Percentiles rank a stretch among this genome's conserved stretches.
phyloP scores from a whole-genome alignment of 352 stramenopile species.

The Saprolegnia parasitica region DNA sequence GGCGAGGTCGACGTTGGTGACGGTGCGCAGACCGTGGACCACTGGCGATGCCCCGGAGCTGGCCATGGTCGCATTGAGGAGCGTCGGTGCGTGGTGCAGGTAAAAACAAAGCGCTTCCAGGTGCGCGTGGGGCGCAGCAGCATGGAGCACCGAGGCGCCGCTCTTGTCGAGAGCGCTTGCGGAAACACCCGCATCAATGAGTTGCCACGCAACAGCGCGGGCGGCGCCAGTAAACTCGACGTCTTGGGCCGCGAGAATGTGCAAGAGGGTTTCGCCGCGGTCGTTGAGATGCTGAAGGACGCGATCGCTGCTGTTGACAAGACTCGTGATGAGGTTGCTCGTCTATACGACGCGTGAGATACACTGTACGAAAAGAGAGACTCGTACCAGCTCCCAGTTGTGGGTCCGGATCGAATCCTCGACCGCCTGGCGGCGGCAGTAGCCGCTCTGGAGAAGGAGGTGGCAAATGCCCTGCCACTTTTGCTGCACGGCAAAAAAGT shows the following conservation, averaged over 20 bases:
- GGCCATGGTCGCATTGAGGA: no score
- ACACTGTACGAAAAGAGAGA: background rate
- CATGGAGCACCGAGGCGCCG: slow-evolving; percentile 55
- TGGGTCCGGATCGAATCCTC: slow-evolving; percentile 64
- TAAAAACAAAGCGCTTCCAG: slow-evolving; percentile 23
- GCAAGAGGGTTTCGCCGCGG: slow-evolving; percentile 50
- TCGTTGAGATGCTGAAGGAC: slow-evolving; percentile 44
- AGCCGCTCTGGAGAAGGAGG: slow-evolving; percentile 68
- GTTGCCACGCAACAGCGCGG: slow-evolving; percentile 55
- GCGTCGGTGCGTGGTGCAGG: slow-evolving; percentile 6
- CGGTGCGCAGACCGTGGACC: no score
- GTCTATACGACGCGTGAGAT: slow-evolving; percentile 23
- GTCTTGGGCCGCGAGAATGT: slow-evolving; percentile 53
- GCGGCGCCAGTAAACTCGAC: slow-evolving; percentile 54
- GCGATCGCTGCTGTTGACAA: slow-evolving; percentile 45
- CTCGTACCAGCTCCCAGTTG: slow-evolving; percentile 53
- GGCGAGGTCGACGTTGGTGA: no score
- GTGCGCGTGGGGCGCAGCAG: slow-evolving; percentile 48
- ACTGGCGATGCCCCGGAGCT: no score
- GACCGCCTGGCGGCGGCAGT: slow-evolving; percentile 62
- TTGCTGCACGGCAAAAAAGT: slow-evolving; percentile 70
- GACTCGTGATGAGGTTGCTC: slow-evolving; percentile 55
- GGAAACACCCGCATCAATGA: slow-evolving; percentile 50
- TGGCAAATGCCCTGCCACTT: slow-evolving; percentile 69
- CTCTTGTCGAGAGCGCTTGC: slow-evolving; percentile 33